Percentiles rank a stretch among this genome's conserved stretches.
phyloP scores from a whole-genome alignment of 1,284 basidiomycete genomes.

The Kwoniella shivajii region DNA sequence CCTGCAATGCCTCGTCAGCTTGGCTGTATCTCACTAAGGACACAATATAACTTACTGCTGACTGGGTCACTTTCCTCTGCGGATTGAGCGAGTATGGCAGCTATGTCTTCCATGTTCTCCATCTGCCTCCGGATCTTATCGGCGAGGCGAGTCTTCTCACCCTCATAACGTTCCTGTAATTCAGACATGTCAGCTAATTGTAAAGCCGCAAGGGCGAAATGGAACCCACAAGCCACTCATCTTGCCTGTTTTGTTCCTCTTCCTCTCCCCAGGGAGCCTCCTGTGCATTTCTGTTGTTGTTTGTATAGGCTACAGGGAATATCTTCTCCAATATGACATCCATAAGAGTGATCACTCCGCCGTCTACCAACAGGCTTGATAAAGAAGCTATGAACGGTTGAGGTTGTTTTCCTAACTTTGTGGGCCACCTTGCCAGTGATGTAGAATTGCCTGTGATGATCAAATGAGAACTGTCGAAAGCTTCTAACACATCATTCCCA shows the following conservation, averaged over 20 bases:
- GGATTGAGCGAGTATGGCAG: constrained; percentile 30
- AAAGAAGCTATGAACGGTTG: constrained; percentile 69
- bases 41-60: constrained; percentile 7
- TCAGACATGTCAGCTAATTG: background rate
- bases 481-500: constrained; percentile 78
- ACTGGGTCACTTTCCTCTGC: constrained; percentile 15
- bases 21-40: background rate
- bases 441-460: constrained; percentile 79
- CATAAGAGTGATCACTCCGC: constrained; percentile 74
- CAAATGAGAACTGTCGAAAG: constrained; percentile 68
- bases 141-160: constrained; percentile 36
- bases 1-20: constrained; percentile 6
- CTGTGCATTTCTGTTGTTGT: constrained; percentile 60
- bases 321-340: constrained; percentile 74
- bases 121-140: constrained; percentile 38
- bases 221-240: constrained; percentile 68
- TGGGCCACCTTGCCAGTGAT: constrained; percentile 82
- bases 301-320: constrained; percentile 52
- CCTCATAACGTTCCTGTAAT: constrained; percentile 40
- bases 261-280: constrained; percentile 68
- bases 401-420: constrained; percentile 74
- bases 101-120: constrained; percentile 38
- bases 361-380: constrained; percentile 76
- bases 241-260: constrained; percentile 66
- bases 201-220: background rate